These are phyloP conservation scores for Oxytropis ochrocephala DNA, from an alignment of 306 rosid genomes.

Conservation along the genomic window DNA sequence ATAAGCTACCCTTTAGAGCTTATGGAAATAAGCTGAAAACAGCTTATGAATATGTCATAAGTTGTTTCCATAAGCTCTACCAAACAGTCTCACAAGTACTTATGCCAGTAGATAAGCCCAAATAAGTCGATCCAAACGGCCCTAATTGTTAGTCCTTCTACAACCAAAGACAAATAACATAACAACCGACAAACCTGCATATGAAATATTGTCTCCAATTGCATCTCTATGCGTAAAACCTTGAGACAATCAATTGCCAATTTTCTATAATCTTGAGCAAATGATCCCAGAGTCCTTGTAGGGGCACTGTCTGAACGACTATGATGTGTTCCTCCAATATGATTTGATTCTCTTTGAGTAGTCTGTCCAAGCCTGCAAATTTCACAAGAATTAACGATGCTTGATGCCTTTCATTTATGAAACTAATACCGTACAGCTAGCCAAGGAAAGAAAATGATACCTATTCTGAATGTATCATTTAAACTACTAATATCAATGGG, in stretches of 20 bases:
- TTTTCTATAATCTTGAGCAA: slow-evolving; percentile 90
- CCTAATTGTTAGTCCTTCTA: neutral
- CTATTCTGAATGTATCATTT: neutral
- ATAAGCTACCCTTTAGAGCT: too few species aligned
- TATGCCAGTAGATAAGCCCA: too few species aligned
- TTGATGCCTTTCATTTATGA: slow-evolving; percentile 4
- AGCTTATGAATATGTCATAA: too few species aligned
- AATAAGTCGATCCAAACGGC: too few species aligned
- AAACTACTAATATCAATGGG: neutral
- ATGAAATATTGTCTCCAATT: slow-evolving; percentile 86
- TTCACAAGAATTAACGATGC: slow-evolving; percentile 20
- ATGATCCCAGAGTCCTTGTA: slow-evolving; percentile 66
- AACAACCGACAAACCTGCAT: slow-evolving; percentile 67
- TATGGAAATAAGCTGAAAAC: too few species aligned
- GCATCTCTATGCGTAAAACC: slow-evolving; percentile 95
- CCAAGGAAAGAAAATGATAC: neutral
- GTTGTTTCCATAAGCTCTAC: too few species aligned
- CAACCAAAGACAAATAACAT: slow-evolving; percentile 12
- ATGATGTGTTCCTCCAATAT: slow-evolving; percentile 42
- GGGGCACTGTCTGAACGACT: slow-evolving; percentile 49
- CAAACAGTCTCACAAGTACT: too few species aligned
- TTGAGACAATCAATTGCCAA: slow-evolving; percentile 93
- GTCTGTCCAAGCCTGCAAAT: slow-evolving; percentile 71
- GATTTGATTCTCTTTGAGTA: slow-evolving; percentile 49
- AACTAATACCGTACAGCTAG: neutral